phyloP scores from a whole-genome alignment of 768 basidiomycete genomes.

The Pleurotus giganteus region DNA sequence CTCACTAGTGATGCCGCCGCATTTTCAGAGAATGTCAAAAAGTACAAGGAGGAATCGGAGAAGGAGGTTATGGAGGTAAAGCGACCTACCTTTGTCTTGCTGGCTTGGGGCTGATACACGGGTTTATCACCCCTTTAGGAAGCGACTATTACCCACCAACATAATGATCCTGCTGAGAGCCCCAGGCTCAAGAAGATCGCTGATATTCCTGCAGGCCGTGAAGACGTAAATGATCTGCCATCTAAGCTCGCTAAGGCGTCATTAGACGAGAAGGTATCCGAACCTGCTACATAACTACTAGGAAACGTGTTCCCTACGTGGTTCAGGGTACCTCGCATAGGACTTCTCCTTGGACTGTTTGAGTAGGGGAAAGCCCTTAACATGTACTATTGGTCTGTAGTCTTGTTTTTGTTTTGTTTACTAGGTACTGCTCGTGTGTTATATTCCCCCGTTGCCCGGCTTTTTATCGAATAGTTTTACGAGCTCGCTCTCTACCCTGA shows the following conservation, averaged over 20 bases:
- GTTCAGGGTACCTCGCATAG: too few relatives aligned
- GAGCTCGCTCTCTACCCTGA: too few relatives aligned
- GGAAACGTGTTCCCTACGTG: too few relatives aligned
- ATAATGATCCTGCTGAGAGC: slow-evolving; percentile 23
- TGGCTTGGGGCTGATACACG: neutral
- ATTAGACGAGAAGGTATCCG: slow-evolving; percentile 22
- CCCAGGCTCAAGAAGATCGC: slow-evolving; percentile 17
- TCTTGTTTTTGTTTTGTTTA: neutral
- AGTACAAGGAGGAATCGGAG: slow-evolving; percentile 83
- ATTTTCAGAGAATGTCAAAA: slow-evolving; percentile 56
- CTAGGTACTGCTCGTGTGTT: neutral
- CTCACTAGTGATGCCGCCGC: slow-evolving; percentile 43
- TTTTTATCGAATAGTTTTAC: too few relatives aligned
- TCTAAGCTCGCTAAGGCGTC: slow-evolving; percentile 29
- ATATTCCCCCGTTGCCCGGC: neutral
- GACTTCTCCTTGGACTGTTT: too few relatives aligned
- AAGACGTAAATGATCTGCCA: slow-evolving; percentile 21
- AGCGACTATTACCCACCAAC: slow-evolving; percentile 49
- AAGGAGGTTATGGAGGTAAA: slow-evolving; percentile 39
- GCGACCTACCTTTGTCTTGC: neutral
- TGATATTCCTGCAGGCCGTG: slow-evolving; percentile 20
- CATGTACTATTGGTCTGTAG: neutral
- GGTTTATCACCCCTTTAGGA: slow-evolving; percentile 27
- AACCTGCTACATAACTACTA: too few relatives aligned
- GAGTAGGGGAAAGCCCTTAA: too few relatives aligned